Evolutionary conservation across 768 basidiomycete genomes (phyloP).

Genomic region (Kwoniella sp.): DNA sequence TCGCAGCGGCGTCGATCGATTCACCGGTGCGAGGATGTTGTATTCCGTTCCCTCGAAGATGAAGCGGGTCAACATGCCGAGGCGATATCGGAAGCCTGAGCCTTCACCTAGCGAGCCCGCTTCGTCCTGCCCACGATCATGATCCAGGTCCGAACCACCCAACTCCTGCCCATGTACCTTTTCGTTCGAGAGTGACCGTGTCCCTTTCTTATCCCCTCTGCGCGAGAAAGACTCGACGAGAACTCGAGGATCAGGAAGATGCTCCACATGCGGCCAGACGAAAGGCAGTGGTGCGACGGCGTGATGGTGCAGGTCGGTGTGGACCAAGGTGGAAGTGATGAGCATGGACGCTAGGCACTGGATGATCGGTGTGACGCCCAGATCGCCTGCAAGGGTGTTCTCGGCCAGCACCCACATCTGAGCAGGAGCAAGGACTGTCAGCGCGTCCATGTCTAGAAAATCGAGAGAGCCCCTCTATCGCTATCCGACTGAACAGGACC

Average conservation of each 20-base stretch:
- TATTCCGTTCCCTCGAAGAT: conserved; percentile 50
- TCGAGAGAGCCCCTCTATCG: not conserved
- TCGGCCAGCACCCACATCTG: conserved; percentile 48
- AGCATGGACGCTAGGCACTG: conserved; percentile 46
- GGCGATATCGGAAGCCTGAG: conserved; percentile 25
- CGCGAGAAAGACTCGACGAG: too few relatives aligned
- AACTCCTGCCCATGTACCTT: not conserved
- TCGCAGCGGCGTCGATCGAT: conserved; percentile 7
- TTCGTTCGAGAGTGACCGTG: not conserved
- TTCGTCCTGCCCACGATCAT: too few relatives aligned
- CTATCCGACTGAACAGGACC: not conserved
- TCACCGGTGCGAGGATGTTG: conserved; percentile 40
- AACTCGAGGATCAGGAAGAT: conserved; percentile 42
- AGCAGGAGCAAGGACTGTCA: too few relatives aligned
- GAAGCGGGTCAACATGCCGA: conserved; percentile 46
- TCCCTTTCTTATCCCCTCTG: not conserved
- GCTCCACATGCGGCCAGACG: conserved; percentile 48
- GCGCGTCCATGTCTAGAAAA: not conserved
- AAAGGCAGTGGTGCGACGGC: conserved; percentile 44
- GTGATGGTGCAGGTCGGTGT: conserved; percentile 47
- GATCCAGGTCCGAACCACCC: not conserved
- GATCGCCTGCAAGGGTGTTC: conserved; percentile 47
- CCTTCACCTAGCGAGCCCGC: not conserved
- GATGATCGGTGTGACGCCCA: conserved; percentile 47
- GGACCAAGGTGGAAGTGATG: conserved; percentile 50